These are phyloP conservation scores for Phytophthora ramorum DNA, from an alignment of 352 stramenopile species.

Conservation along the genomic window DNA sequence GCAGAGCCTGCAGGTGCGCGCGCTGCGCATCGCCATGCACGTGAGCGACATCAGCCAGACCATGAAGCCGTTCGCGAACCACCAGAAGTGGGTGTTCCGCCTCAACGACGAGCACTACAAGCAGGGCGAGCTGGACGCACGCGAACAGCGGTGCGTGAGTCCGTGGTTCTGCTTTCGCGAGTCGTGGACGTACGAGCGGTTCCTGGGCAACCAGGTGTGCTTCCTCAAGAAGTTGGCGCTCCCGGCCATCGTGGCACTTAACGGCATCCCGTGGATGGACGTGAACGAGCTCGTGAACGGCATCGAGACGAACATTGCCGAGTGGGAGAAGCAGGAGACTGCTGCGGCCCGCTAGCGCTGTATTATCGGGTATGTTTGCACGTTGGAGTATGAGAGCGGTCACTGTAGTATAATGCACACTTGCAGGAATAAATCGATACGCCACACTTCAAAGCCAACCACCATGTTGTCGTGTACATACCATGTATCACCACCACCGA, in stretches of 20 bases:
- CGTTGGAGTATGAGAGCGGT: constrained; percentile 36
- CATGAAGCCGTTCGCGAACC: constrained; percentile 81
- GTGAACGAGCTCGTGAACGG: constrained; percentile 58
- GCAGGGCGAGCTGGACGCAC: constrained; percentile 71
- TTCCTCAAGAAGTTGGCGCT: constrained; percentile 68
- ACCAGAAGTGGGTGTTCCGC: constrained; percentile 78
- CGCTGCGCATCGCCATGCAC: constrained; percentile 76
- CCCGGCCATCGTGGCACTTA: constrained; percentile 60
- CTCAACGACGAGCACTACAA: constrained; percentile 78
- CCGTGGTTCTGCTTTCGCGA: constrained; percentile 65
- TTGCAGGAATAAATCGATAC: constrained; percentile 47
- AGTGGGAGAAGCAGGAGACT: constrained; percentile 53
- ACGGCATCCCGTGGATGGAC: constrained; percentile 70
- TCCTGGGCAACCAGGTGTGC: constrained; percentile 62
- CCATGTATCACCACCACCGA: not conserved
- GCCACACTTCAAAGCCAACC: constrained; percentile 20
- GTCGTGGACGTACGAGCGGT: constrained; percentile 54
- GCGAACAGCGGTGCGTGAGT: constrained; percentile 43
- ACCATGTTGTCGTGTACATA: not conserved
- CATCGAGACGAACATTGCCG: constrained; percentile 63
- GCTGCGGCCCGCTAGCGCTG: constrained; percentile 20
- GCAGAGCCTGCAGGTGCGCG: constrained; percentile 56
- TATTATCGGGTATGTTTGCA: constrained; percentile 38
- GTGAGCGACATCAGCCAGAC: constrained; percentile 87
- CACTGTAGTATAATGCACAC: constrained; percentile 44